Evolutionary conservation across 768 basidiomycete genomes (phyloP).

Genomic region (Coprinopsis sp.): DNA sequence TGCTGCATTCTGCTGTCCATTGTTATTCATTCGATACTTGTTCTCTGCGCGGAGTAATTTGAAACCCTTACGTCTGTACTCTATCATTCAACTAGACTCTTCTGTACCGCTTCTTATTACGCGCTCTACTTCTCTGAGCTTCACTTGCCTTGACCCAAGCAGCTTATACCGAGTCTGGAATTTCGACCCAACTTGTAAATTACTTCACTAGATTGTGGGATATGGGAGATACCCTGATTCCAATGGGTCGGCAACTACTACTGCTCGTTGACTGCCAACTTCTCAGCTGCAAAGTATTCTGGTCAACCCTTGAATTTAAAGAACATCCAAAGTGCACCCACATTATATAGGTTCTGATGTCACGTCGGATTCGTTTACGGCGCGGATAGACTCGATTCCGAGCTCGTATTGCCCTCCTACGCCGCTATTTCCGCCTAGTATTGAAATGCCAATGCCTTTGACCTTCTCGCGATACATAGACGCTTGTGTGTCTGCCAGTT

Average conservation of each 20-base stretch:
- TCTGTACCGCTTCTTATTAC: not conserved
- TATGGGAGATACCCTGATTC: constrained; percentile 10
- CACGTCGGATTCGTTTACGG: constrained; percentile 73
- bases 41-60: not conserved
- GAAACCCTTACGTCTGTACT: not conserved
- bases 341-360: constrained; percentile 20
- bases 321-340: not conserved
- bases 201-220: constrained; percentile 6
- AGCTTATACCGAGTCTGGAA: constrained; percentile 4
- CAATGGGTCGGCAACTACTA: not conserved
- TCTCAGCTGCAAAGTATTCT: not conserved
- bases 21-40: not conserved
- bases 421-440: constrained; percentile 81
- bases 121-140: not conserved
- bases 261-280: not conserved
- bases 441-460: constrained; percentile 78
- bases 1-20: constrained; percentile 2
- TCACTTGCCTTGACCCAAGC: constrained; percentile 6
- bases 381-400: constrained; percentile 73
- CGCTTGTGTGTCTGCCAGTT: constrained; percentile 66
- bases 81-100: not conserved
- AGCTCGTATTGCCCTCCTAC: constrained; percentile 76
- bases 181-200: constrained; percentile 7
- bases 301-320: not conserved
- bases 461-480: constrained; percentile 72